A percentile compares a stretch with the other conserved stretches of the same genome.
These are phyloP conservation scores for Oryza meyeriana DNA, from an alignment of 176 grass and related monocot species.

Conservation along the genomic window DNA sequence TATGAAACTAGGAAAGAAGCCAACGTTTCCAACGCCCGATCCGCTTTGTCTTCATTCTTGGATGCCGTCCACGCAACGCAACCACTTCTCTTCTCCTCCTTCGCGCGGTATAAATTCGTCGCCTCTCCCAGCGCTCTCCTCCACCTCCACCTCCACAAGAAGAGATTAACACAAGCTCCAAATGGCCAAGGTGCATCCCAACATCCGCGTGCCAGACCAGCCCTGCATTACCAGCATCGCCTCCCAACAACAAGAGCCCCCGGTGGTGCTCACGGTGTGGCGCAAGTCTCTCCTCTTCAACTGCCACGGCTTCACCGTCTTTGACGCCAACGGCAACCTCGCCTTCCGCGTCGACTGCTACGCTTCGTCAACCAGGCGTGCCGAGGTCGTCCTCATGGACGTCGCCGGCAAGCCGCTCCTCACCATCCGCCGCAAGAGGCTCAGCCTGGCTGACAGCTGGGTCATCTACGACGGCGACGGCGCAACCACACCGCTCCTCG, in stretches of 20 bases:
- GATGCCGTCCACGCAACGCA: no score
- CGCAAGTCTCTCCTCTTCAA: constrained; percentile 81
- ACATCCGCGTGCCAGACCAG: constrained; percentile 15
- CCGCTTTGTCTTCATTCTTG: no score
- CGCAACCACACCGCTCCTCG: constrained; percentile 28
- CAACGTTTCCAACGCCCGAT: no score
- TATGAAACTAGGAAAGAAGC: no score
- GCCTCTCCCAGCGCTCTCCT: no score
- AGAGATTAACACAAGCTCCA: background rate
- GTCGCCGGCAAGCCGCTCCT: constrained; percentile 39
- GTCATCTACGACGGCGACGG: constrained; percentile 66
- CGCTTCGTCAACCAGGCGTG: constrained; percentile 8
- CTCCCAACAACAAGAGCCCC: background rate
- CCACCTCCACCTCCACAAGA: background rate
- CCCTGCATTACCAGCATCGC: background rate
- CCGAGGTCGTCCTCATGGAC: constrained; percentile 76
- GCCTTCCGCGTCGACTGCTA: constrained; percentile 84
- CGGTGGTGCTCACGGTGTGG: constrained; percentile 65
- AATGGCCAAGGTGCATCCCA: constrained; percentile 62
- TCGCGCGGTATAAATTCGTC: no score
- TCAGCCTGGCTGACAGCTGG: constrained; percentile 41
- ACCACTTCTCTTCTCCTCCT: no score
- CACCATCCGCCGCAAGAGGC: constrained; percentile 45
- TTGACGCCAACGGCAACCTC: constrained; percentile 62
- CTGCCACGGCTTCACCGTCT: constrained; percentile 80